Percentiles rank a stretch among this genome's conserved stretches.
Conservation (phyloP, 805 yeast genomes). For the Saturnispora sanitii region DNA sequence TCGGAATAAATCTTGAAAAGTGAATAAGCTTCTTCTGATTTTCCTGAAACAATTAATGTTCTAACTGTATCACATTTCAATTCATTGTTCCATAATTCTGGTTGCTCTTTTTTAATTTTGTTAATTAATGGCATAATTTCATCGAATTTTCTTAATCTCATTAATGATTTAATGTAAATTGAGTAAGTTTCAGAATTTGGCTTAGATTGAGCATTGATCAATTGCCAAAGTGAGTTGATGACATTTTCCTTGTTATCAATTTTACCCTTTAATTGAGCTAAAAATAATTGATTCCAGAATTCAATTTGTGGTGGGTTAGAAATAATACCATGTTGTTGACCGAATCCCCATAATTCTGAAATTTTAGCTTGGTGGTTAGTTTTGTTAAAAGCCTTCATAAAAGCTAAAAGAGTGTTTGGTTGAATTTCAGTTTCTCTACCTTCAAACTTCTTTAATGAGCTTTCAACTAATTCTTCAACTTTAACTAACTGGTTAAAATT, state of each 20-base stretch:
- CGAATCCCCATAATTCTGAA: slow-evolving; percentile 10
- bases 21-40: slow-evolving; percentile 32
- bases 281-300: slow-evolving; percentile 50
- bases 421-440: slow-evolving; percentile 8
- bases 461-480: slow-evolving; percentile 8
- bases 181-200: slow-evolving; percentile 43
- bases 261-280: slow-evolving; percentile 21
- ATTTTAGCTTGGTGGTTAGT: slow-evolving; percentile 9
- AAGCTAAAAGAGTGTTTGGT: slow-evolving; percentile 10
- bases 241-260: slow-evolving; percentile 25
- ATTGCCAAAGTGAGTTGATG: slow-evolving; percentile 30
- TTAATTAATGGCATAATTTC: slow-evolving; percentile 33
- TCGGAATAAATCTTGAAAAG: slow-evolving; percentile 20
- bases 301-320: slow-evolving; percentile 24
- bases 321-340: slow-evolving; percentile 8
- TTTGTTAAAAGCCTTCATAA: slow-evolving; percentile 13
- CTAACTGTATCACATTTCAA: slow-evolving; percentile 37
- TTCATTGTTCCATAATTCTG: slow-evolving; percentile 28
- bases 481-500: slow-evolving; percentile 1
- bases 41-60: slow-evolving; percentile 33
- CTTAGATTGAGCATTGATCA: slow-evolving; percentile 21
- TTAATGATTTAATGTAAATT: slow-evolving; percentile 37
- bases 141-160: slow-evolving; percentile 31
- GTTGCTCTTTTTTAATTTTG: slow-evolving; percentile 25
- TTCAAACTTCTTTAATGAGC: slow-evolving; percentile 6